Evolutionary conservation across 2,329 filamentous ascomycete species (phyloP).

Genomic region (Trichoderma pleuroti): DNA sequence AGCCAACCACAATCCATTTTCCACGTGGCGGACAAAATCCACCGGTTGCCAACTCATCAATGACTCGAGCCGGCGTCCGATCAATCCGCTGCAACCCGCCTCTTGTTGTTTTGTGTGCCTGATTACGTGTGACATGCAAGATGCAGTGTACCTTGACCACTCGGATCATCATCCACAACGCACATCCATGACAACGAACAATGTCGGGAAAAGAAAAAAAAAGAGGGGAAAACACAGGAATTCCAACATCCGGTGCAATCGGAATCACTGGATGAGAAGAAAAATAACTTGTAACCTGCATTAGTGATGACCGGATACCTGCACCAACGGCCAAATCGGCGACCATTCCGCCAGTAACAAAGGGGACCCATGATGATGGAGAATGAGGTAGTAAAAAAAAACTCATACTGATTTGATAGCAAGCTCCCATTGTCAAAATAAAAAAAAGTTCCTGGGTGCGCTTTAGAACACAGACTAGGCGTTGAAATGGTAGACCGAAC

Average conservation of each 20-base stretch:
- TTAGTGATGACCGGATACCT: not conserved
- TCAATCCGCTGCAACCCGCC: constrained; percentile 4
- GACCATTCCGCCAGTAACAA: not conserved
- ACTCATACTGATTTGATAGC: not conserved
- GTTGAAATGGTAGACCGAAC: not conserved
- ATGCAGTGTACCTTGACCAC: not conserved
- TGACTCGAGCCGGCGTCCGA: constrained; percentile 8
- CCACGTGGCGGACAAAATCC: not conserved
- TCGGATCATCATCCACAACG: not conserved
- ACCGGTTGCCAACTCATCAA: not conserved
- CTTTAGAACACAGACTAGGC: not conserved
- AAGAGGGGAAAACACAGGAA: not conserved
- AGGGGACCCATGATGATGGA: not conserved
- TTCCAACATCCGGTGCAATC: not conserved
- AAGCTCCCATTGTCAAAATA: not conserved
- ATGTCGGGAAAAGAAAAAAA: not conserved
- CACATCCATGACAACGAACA: not conserved
- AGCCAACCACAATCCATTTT: not conserved
- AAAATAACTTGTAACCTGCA: not conserved
- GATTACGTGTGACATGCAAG: not conserved
- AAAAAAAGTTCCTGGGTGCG: not conserved
- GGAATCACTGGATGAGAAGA: not conserved
- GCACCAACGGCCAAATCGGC: not conserved
- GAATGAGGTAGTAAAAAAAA: not conserved
- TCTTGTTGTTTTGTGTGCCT: not conserved